Conservation (phyloP, 805 yeast genomes). For the Ogataea nakhonphanomensis region DNA sequence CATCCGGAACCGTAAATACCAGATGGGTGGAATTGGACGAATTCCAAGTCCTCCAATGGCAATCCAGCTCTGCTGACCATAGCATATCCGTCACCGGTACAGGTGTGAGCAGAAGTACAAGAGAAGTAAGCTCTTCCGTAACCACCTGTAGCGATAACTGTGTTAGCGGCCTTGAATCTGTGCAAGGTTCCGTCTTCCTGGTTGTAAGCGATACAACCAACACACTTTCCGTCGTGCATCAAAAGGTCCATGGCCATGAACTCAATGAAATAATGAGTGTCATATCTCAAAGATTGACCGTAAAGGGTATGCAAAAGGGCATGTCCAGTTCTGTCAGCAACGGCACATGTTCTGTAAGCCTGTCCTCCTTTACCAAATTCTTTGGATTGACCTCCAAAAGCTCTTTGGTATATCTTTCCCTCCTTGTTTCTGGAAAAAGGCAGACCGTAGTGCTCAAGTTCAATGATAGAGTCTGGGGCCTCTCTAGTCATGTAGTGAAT, state of each 20-base stretch:
- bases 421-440: constrained; percentile 97
- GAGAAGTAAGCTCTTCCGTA: constrained; percentile 98
- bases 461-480: constrained; percentile 94
- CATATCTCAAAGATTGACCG: constrained; percentile 94
- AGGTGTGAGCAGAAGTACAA: constrained; percentile 98
- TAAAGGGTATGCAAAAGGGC: constrained; percentile 92
- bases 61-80: constrained; percentile 98
- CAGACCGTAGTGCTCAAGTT: constrained; percentile 96
- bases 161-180: constrained; percentile 95
- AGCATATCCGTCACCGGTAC: constrained; percentile 99
- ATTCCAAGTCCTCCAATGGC: constrained; percentile 96
- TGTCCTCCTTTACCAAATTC: constrained; percentile 98
- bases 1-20: constrained; percentile 99
- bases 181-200: constrained; percentile 98
- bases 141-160: constrained; percentile 98
- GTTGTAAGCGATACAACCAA: constrained; percentile 96
- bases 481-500: constrained; percentile 98
- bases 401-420: constrained; percentile 97
- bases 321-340: constrained; percentile 98
- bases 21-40: constrained; percentile 98
- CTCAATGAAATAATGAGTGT: constrained; percentile 97
- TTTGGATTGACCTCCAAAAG: constrained; percentile 96
- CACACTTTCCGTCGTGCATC: constrained; percentile 94
- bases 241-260: constrained; percentile 92
- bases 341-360: constrained; percentile 99